Evolutionary conservation across 768 basidiomycete species (phyloP), one percentile per base, ranked within the genome.

Genomic region (Gautieria morchelliformis): DNA sequence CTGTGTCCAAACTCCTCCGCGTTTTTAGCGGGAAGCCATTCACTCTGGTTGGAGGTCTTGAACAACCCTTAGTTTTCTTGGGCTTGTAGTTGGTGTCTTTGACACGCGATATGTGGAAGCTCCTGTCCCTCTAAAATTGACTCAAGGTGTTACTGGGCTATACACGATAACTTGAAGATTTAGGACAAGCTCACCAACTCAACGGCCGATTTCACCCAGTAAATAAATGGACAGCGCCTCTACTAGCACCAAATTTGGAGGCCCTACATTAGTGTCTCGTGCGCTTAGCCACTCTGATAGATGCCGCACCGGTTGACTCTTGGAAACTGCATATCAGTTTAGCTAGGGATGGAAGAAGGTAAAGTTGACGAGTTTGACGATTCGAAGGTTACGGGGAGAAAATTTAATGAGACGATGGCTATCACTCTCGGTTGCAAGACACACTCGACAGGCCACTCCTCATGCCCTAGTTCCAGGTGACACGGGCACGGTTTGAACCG

Each of bases 211-310:
- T 64, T 64, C 0, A 76, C 77, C 90, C 90, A 0, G 89, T 89
- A 69, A 89, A 89, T 60, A 85, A 87, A 65, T 91, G 90, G 3
- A 90, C 87, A 20, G 92, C 89, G 1, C 89, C 89, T 4, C 87
- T 84, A 22, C 72, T 74, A 17, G 74, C 82, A 41, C 83, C 87
- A 58, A 79, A 71, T 30, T 66, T 69, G 59, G n/a, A n/a, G n/a
- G n/a, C n/a, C n/a, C n/a, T n/a, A n/a, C n/a, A n/a, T n/a, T n/a
- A n/a, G n/a, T n/a, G n/a, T n/a, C n/a, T n/a, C n/a, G n/a, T n/a
- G n/a, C n/a, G n/a, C 72, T 70, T 10, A 79, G 62, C 65, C 81
- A 76, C 24, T 68, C 63, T 24, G 66, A 66, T 20, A 88, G n/a
- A n/a, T n/a, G n/a, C n/a, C n/a, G n/a, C n/a, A n/a, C n/a, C n/a